Evolutionary conservation across 1,284 basidiomycete genomes (phyloP).

Genomic region (Microbotryomycetes sp.): DNA sequence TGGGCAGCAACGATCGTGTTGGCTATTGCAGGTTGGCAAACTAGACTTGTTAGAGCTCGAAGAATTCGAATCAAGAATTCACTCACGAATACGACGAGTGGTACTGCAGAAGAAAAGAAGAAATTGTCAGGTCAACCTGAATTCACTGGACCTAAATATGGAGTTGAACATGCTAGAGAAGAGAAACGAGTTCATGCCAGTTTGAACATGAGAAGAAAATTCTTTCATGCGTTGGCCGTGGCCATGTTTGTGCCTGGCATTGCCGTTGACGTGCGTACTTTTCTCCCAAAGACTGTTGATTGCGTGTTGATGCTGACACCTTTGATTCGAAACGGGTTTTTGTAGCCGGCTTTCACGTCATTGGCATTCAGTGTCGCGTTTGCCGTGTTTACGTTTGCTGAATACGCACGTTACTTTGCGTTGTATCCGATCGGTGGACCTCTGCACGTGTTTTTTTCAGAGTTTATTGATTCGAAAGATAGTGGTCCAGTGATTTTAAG

Average conservation of each 20-base stretch:
- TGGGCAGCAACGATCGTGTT: slow-evolving; percentile 74
- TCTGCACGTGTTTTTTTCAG: slow-evolving; percentile 93
- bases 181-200: slow-evolving; percentile 49
- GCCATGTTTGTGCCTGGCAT: slow-evolving; percentile 94
- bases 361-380: slow-evolving; percentile 89
- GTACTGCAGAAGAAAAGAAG: slow-evolving; percentile 6
- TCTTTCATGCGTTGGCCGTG: slow-evolving; percentile 92
- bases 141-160: slow-evolving; percentile 9
- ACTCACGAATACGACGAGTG: neutral
- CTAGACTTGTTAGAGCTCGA: slow-evolving; percentile 70
- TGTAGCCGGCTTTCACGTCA: slow-evolving; percentile 89
- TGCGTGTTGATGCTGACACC: slow-evolving; percentile 4
- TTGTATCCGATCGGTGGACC: slow-evolving; percentile 91
- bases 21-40: slow-evolving; percentile 87
- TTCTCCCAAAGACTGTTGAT: slow-evolving; percentile 6
- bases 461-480: slow-evolving; percentile 94
- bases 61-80: slow-evolving; percentile 47
- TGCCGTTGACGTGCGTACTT: slow-evolving; percentile 70
- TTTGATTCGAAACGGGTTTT: no score
- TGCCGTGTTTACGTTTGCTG: slow-evolving; percentile 86
- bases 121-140: slow-evolving; percentile 1
- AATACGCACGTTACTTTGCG: slow-evolving; percentile 96
- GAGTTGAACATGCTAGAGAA: slow-evolving; percentile 30
- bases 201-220: slow-evolving; percentile 92
- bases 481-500: slow-evolving; percentile 91